Conservation (phyloP, 2,329 filamentous ascomycete species). For the Colletotrichum cordylinicola region DNA sequence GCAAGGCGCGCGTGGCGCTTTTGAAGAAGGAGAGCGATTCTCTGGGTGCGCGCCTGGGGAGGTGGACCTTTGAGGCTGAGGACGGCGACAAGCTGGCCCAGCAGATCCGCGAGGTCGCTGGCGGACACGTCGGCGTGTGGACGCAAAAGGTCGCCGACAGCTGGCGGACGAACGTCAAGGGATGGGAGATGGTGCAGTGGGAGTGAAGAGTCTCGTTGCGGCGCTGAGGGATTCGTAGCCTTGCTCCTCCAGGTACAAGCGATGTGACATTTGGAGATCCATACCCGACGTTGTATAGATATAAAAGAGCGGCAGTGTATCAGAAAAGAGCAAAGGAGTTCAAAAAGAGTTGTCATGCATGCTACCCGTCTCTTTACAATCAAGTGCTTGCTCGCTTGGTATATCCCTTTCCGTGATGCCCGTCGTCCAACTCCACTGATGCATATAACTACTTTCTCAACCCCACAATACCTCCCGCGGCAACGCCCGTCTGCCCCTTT, state of each 20-base stretch:
- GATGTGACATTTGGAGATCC: background rate
- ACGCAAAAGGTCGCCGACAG: constrained; percentile 25
- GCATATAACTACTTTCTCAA: background rate
- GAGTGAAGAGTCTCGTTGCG: constrained; percentile 14
- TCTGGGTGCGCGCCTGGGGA: constrained; percentile 30
- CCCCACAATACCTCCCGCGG: background rate
- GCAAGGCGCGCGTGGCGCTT: constrained; percentile 31
- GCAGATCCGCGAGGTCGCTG: constrained; percentile 11
- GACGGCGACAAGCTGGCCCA: constrained; percentile 5
- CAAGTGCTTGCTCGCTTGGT: background rate
- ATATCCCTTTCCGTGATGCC: background rate
- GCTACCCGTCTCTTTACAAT: background rate
- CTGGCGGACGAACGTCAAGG: constrained; percentile 28
- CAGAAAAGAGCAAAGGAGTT: background rate
- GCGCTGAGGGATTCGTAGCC: background rate
- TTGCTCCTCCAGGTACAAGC: background rate
- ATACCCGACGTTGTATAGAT: background rate
- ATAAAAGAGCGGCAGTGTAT: background rate
- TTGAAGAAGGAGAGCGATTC: constrained; percentile 34
- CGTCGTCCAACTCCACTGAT: background rate
- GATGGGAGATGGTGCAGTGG: constrained; percentile 29
- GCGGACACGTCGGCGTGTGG: constrained; percentile 15
- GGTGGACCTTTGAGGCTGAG: constrained; percentile 29
- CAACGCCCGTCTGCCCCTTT: too few relatives aligned
- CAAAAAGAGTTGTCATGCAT: background rate